A percentile compares a stretch with the other conserved stretches of the same genome.
Conservation (phyloP, 2,329 filamentous ascomycete genomes). For the Xylariaceae sp. region DNA sequence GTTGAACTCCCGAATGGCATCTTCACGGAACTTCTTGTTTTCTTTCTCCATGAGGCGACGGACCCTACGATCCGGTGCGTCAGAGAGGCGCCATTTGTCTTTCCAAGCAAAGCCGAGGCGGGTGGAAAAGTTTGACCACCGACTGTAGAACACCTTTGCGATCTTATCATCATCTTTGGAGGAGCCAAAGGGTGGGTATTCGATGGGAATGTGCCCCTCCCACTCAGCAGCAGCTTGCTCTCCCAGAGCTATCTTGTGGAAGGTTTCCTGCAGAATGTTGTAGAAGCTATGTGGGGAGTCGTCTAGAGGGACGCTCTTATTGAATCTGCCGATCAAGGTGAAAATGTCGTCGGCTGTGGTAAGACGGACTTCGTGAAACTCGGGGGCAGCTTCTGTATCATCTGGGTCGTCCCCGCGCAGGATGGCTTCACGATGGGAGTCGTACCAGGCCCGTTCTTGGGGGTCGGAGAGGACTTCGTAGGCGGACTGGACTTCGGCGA, state of each 20-base stretch:
- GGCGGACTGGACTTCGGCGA: slow-evolving; percentile 87
- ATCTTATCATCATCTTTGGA: slow-evolving; percentile 68
- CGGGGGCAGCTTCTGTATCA: slow-evolving; percentile 47
- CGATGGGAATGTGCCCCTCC: slow-evolving; percentile 53
- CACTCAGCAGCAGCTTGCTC: slow-evolving; percentile 72
- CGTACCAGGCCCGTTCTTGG: slow-evolving; percentile 96
- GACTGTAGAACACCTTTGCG: slow-evolving; percentile 75
- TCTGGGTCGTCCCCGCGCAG: slow-evolving; percentile 60
- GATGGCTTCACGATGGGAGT: slow-evolving; percentile 86
- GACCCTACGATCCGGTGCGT: slow-evolving; percentile 80
- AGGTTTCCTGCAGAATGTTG: slow-evolving; percentile 70
- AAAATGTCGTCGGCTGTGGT: slow-evolving; percentile 79
- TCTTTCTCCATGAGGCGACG: slow-evolving; percentile 92
- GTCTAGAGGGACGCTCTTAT: slow-evolving; percentile 70
- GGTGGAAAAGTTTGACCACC: slow-evolving; percentile 79
- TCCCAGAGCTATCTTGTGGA: slow-evolving; percentile 74
- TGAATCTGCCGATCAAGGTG: slow-evolving; percentile 75
- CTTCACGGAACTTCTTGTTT: slow-evolving; percentile 79
- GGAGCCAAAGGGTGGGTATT: slow-evolving; percentile 80
- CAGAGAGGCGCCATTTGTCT: slow-evolving; percentile 75
- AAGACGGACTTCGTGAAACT: slow-evolving; percentile 64
- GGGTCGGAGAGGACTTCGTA: slow-evolving; percentile 96
- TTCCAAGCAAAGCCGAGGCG: slow-evolving; percentile 86
- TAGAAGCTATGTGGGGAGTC: slow-evolving; percentile 83
- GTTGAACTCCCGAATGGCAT: slow-evolving; percentile 83